A percentile compares a stretch with the other conserved stretches of the same genome.
Evolutionary conservation across 192 early-diverging fungal genomes (phyloP).

Genomic region (Coemansia furcata): DNA sequence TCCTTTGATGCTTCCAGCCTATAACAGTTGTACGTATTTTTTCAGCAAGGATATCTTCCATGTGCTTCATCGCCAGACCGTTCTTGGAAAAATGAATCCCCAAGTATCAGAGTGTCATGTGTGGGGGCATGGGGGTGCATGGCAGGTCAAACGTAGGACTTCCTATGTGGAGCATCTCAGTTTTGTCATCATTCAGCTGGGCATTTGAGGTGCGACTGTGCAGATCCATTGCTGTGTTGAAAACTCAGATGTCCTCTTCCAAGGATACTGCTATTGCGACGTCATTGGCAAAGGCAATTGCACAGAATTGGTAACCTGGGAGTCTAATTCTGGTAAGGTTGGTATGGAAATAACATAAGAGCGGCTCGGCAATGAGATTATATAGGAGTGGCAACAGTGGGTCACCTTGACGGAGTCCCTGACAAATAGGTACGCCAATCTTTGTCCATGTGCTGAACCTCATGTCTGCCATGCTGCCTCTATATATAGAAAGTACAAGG

Average conservation of each 20-base stretch:
- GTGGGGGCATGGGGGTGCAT: background rate
- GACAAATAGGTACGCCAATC: background rate
- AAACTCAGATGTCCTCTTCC: background rate
- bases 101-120: background rate
- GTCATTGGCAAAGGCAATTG: slow-evolving; percentile 12
- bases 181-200: background rate
- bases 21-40: background rate
- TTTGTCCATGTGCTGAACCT: background rate
- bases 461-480: background rate
- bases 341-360: background rate
- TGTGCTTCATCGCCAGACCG: background rate
- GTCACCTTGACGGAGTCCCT: slow-evolving; percentile 8
- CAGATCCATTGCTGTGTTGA: too few species aligned
- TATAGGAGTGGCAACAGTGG: slow-evolving; percentile 8
- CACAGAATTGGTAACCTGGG: background rate
- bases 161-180: slow-evolving; percentile 9
- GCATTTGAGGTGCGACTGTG: too few species aligned
- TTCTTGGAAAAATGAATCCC: slow-evolving; percentile 4
- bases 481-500: background rate
- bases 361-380: slow-evolving; percentile 8
- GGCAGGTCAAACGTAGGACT: background rate
- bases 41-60: background rate
- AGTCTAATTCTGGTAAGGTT: background rate
- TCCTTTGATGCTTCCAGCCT: background rate
- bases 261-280: slow-evolving; percentile 1